Conservation (phyloP, 768 basidiomycete species). For the Hypholoma fasciculare region DNA sequence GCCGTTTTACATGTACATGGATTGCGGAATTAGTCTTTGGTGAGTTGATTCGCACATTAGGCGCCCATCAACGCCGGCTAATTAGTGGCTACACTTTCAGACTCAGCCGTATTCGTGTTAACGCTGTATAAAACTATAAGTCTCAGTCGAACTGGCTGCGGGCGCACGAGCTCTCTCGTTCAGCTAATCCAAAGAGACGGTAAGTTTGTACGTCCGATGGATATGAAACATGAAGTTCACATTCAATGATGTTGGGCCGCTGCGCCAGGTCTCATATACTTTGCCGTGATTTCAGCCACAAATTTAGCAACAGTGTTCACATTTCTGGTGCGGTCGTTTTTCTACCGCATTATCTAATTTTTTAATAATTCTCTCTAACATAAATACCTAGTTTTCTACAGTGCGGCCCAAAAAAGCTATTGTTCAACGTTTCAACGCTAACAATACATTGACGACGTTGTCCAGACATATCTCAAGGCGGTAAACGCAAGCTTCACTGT, state of each 20-base stretch:
- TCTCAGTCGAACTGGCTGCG: conserved; percentile 12
- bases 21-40: conserved; percentile 37
- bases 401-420: conserved; percentile 10
- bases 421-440: background rate
- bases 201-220: conserved; percentile 6
- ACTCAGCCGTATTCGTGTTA: conserved; percentile 30
- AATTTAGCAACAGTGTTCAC: conserved; percentile 33
- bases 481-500: conserved; percentile 39
- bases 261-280: conserved; percentile 31
- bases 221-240: background rate
- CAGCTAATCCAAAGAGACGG: conserved; percentile 34
- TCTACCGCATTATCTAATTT: background rate
- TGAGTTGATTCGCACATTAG: conserved; percentile 3
- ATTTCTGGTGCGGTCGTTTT: conserved; percentile 25
- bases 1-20: conserved; percentile 36
- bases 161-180: conserved; percentile 20
- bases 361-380: background rate
- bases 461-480: conserved; percentile 34
- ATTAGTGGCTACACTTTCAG: conserved; percentile 11
- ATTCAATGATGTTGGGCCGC: background rate
- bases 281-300: conserved; percentile 30
- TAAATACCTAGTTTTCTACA: conserved; percentile 22
- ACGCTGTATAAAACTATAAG: conserved; percentile 28
- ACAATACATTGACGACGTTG: background rate
- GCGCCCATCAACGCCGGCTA: background rate